Conservation (phyloP, 768 basidiomycete genomes). For the Aureoboletus auriporus region DNA sequence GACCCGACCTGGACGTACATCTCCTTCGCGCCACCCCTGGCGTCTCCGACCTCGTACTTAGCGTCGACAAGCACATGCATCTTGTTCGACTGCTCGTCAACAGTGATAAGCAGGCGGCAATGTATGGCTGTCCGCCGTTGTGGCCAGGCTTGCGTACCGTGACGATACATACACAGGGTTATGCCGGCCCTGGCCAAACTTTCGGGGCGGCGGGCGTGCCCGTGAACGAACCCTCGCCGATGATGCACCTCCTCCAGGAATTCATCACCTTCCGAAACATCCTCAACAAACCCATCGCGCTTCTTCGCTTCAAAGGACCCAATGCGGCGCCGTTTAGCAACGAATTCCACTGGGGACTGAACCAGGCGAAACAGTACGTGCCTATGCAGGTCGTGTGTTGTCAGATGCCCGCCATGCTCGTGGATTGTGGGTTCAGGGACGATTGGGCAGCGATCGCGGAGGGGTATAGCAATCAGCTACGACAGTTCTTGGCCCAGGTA, state of each 20-base stretch:
- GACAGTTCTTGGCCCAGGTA: slow-evolving; percentile 30
- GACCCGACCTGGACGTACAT: slow-evolving; percentile 29
- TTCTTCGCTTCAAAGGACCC: slow-evolving; percentile 28
- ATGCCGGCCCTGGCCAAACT: slow-evolving; percentile 14
- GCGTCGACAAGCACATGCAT: slow-evolving; percentile 28
- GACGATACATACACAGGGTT: slow-evolving; percentile 30
- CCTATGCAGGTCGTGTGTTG: slow-evolving; percentile 20
- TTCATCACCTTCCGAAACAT: slow-evolving; percentile 18
- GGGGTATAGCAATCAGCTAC: slow-evolving; percentile 26
- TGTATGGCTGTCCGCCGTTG: slow-evolving; percentile 26
- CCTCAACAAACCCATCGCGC: slow-evolving; percentile 18
- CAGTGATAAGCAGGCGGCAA: slow-evolving; percentile 31
- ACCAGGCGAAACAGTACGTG: slow-evolving; percentile 24
- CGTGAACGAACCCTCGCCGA: slow-evolving; percentile 27
- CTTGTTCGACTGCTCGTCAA: slow-evolving; percentile 30
- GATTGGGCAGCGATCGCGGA: slow-evolving; percentile 30
- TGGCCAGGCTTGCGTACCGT: slow-evolving; percentile 24
- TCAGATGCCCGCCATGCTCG: slow-evolving; percentile 16
- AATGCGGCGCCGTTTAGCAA: slow-evolving; percentile 25
- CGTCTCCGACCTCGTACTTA: slow-evolving; percentile 29
- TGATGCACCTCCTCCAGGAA: slow-evolving; percentile 28
- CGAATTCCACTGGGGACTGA: slow-evolving; percentile 29
- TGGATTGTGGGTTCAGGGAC: slow-evolving; percentile 23
- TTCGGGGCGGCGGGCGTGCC: slow-evolving; percentile 19
- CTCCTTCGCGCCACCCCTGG: slow-evolving; percentile 30